Conservation (phyloP, 305 asterid genomes). For the Solanum hybrid region DNA sequence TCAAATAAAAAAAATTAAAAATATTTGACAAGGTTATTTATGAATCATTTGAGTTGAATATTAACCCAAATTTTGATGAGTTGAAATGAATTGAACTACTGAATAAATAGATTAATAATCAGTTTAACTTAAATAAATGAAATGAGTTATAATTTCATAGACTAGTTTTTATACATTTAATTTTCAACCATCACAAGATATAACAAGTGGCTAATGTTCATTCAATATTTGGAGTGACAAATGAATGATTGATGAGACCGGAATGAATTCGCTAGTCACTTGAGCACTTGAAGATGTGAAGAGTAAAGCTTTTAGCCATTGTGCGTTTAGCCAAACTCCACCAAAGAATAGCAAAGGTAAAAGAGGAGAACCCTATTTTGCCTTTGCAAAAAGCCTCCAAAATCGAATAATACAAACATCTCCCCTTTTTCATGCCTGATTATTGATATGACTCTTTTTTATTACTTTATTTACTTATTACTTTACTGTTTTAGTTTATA, state of each 20-base stretch:
- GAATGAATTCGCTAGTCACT: neutral
- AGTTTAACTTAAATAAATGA: neutral
- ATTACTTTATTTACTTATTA: neutral
- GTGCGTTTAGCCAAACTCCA: constrained; percentile 6
- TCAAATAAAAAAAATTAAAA: too few relatives aligned
- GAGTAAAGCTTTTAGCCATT: constrained; percentile 1
- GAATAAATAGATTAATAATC: neutral
- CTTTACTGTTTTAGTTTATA: neutral
- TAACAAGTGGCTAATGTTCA: neutral
- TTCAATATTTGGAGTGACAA: neutral
- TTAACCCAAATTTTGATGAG: neutral
- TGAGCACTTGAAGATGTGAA: neutral
- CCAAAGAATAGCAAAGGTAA: constrained; percentile 3
- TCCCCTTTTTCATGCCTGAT: neutral
- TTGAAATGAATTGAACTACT: neutral
- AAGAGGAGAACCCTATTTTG: constrained; percentile 6
- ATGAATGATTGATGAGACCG: neutral
- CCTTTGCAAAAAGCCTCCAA: constrained; percentile 1
- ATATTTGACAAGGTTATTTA: neutral
- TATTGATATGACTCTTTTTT: neutral
- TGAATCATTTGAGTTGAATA: neutral
- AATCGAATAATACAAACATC: neutral
- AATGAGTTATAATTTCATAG: neutral
- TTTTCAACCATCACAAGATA: neutral
- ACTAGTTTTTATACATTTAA: neutral